Conservation (phyloP, 1,284 basidiomycete genomes). For the Agaricales sp. region DNA sequence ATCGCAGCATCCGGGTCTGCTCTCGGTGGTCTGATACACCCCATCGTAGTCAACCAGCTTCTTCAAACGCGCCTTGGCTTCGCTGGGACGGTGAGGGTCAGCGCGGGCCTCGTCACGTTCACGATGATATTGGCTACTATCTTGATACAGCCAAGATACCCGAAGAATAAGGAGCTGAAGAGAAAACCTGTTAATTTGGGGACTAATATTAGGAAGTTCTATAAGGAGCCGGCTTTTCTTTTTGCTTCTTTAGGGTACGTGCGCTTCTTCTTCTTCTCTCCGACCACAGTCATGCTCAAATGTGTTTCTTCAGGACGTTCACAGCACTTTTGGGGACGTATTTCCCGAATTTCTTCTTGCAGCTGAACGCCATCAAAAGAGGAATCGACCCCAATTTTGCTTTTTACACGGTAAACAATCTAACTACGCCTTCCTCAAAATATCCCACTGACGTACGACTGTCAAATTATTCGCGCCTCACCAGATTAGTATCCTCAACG, state of each 20-base stretch:
- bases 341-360: conserved; percentile 35
- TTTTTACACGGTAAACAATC: conserved; percentile 26
- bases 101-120: conserved; percentile 23
- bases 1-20: conserved; percentile 28
- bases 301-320: conserved; percentile 18
- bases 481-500: conserved; percentile 35
- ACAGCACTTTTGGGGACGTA: conserved; percentile 25
- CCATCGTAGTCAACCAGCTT: conserved; percentile 39
- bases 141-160: conserved; percentile 22
- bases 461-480: conserved; percentile 1
- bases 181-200: conserved; percentile 13
- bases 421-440: conserved; percentile 6
- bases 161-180: conserved; percentile 13
- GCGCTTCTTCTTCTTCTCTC: neutral
- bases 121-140: conserved; percentile 25
- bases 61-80: conserved; percentile 32
- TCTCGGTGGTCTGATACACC: conserved; percentile 34
- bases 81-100: conserved; percentile 30
- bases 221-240: conserved; percentile 25
- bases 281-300: neutral
- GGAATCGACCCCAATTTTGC: conserved; percentile 25
- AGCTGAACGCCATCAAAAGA: conserved; percentile 29
- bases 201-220: conserved; percentile 12
- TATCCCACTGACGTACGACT: neutral
- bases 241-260: conserved; percentile 24